Conservation (phyloP, 768 basidiomycete species). For the Boletus sensibilis region DNA sequence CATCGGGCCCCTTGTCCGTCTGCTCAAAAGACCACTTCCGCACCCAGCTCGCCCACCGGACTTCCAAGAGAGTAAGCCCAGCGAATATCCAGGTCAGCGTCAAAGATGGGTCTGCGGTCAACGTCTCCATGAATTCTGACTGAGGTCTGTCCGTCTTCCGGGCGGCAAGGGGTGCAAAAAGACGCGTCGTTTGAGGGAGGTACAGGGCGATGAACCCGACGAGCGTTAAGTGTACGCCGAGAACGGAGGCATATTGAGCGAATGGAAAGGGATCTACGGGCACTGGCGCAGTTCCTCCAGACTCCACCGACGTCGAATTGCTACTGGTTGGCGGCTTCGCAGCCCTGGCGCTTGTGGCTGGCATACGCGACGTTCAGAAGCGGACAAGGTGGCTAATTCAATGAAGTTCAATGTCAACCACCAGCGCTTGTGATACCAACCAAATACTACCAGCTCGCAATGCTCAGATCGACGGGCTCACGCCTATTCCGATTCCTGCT, state of each 20-base stretch:
- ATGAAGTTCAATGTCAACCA: not conserved
- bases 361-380: not conserved
- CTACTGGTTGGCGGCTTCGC: not conserved
- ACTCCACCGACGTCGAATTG: slow-evolving; percentile 1
- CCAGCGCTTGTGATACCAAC: not conserved
- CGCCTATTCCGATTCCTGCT: slow-evolving; percentile 1
- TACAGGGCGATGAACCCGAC: slow-evolving; percentile 64
- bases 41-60: slow-evolving; percentile 74
- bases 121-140: slow-evolving; percentile 61
- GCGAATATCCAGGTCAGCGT: slow-evolving; percentile 58
- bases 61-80: slow-evolving; percentile 55
- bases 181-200: slow-evolving; percentile 60
- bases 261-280: slow-evolving; percentile 43
- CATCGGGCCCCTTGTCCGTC: slow-evolving; percentile 39
- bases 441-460: not conserved
- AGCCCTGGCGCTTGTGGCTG: not conserved
- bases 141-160: slow-evolving; percentile 59
- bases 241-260: slow-evolving; percentile 60
- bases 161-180: slow-evolving; percentile 39
- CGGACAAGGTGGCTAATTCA: not conserved
- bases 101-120: slow-evolving; percentile 58
- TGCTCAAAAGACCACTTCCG: slow-evolving; percentile 55
- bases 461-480: not conserved
- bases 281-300: not conserved
- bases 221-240: slow-evolving; percentile 66